phyloP scores from a whole-genome alignment of 73 alveolate species.

The Chromera velia region DNA sequence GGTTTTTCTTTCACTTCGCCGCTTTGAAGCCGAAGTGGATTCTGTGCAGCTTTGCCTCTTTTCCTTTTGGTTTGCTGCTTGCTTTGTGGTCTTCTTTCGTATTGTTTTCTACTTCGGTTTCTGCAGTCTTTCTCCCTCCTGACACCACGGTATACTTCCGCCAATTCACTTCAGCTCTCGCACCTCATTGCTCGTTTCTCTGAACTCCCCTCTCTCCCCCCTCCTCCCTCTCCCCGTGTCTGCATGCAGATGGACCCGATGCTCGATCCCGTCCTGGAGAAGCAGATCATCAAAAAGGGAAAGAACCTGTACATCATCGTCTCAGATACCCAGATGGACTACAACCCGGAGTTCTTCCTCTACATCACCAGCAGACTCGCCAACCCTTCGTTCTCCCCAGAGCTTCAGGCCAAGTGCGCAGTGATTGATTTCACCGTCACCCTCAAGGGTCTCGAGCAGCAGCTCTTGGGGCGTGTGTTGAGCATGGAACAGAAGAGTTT shows the following conservation, averaged over 20 bases:
- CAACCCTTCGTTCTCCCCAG: slow-evolving; percentile 98
- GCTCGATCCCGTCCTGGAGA: slow-evolving; percentile 97
- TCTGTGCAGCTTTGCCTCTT: no score
- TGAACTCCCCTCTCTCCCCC: no score
- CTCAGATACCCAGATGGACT: slow-evolving; percentile 95
- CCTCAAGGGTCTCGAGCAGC: slow-evolving; percentile 90
- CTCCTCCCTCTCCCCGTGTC: no score
- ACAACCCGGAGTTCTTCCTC: slow-evolving; percentile 73
- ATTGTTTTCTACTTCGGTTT: no score
- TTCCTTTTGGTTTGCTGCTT: no score
- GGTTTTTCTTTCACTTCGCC: no score
- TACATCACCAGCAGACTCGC: slow-evolving; percentile 93
- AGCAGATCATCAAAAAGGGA: slow-evolving; percentile 89
- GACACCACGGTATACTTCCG: no score
- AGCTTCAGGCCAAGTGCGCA: slow-evolving; percentile 97
- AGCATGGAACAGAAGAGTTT: slow-evolving; percentile 91
- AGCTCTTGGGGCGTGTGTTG: slow-evolving; percentile 65
- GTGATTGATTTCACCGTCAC: slow-evolving; percentile 99
- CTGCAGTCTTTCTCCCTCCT: no score
- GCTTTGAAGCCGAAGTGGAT: no score
- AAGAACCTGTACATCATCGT: slow-evolving; percentile 80
- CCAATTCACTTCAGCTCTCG: no score
- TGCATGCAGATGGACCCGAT: slow-evolving; percentile 99
- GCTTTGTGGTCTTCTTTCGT: no score
- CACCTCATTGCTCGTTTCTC: no score